Evolutionary conservation across 2,329 filamentous ascomycete species (phyloP).

Genomic region (Aspergillus luchuensis): DNA sequence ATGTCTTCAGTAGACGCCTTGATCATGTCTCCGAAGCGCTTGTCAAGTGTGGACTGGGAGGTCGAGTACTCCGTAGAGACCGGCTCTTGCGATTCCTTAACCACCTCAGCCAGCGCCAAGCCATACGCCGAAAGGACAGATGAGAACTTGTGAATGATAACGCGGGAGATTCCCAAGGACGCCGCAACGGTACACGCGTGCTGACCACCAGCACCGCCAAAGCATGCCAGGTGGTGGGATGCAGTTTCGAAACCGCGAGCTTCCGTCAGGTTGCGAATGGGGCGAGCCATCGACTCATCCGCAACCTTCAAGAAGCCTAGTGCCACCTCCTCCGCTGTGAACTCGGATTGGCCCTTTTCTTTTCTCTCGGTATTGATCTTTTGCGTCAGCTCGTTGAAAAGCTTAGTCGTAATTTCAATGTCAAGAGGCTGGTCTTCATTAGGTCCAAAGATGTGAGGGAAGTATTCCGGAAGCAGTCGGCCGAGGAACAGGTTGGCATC

Average conservation of each 20-base stretch:
- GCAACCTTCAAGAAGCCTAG: slow-evolving; percentile 47
- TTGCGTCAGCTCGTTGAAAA: slow-evolving; percentile 74
- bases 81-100: slow-evolving; percentile 75
- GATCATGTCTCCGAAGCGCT: slow-evolving; percentile 76
- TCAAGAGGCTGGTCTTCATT: slow-evolving; percentile 84
- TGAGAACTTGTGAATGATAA: slow-evolving; percentile 85
- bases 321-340: slow-evolving; percentile 49
- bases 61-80: slow-evolving; percentile 58
- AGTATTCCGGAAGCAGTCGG: slow-evolving; percentile 84
- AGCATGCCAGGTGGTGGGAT: slow-evolving; percentile 86
- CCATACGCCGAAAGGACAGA: slow-evolving; percentile 91
- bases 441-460: slow-evolving; percentile 92
- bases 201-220: slow-evolving; percentile 89
- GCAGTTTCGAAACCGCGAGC: slow-evolving; percentile 90
- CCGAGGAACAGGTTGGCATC: slow-evolving; percentile 90
- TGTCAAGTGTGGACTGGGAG: slow-evolving; percentile 53
- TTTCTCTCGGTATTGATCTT: slow-evolving; percentile 56
- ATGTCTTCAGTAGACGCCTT: slow-evolving; percentile 55
- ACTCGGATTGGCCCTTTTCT: slow-evolving; percentile 52
- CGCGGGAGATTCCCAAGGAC: slow-evolving; percentile 79
- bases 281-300: slow-evolving; percentile 57
- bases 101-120: slow-evolving; percentile 89
- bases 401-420: slow-evolving; percentile 69
- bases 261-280: slow-evolving; percentile 87
- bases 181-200: slow-evolving; percentile 90